Evolutionary conservation across 2,329 filamentous ascomycete genomes (phyloP).

Genomic region (Zymoseptoria ardabiliae): DNA sequence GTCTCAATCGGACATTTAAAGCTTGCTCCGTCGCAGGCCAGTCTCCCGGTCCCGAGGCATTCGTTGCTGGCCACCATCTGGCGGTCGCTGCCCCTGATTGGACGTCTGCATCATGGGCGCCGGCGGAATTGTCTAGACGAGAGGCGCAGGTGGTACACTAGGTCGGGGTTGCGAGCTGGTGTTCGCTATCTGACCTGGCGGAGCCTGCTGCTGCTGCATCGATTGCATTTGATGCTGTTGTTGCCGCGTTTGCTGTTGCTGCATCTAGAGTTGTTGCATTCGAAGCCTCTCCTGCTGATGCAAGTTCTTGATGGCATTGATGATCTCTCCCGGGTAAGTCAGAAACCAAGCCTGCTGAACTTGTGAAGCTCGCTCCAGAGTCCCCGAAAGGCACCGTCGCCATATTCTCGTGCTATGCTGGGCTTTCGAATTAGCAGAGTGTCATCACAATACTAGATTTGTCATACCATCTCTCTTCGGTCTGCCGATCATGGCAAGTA

Average conservation of each 20-base stretch:
- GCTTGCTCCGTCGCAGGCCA: not conserved
- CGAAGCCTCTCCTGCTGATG: conserved; percentile 28
- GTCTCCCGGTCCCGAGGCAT: not conserved
- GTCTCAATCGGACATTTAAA: not conserved
- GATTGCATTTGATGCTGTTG: not conserved
- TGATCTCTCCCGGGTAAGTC: conserved; percentile 16
- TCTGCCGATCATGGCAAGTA: not conserved
- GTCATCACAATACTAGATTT: not conserved
- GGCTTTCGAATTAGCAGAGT: not conserved
- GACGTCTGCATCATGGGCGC: conserved; percentile 17
- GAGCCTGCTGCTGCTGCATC: conserved; percentile 1
- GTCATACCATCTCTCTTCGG: not conserved
- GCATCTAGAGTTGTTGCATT: conserved; percentile 38
- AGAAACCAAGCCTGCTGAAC: conserved; percentile 22
- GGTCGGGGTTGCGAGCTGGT: not conserved
- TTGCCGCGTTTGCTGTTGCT: conserved; percentile 25
- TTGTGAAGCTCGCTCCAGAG: conserved; percentile 34
- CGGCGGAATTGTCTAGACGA: conserved; percentile 35
- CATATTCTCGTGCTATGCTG: conserved; percentile 33
- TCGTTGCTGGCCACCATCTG: not conserved
- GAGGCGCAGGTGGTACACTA: conserved; percentile 25
- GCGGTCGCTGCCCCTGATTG: conserved; percentile 1
- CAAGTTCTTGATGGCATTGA: conserved; percentile 19
- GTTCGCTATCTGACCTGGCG: not conserved
- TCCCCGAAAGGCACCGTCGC: conserved; percentile 34